Conservation (phyloP, 805 yeast genomes). For the Myxozyma mucilagina region DNA sequence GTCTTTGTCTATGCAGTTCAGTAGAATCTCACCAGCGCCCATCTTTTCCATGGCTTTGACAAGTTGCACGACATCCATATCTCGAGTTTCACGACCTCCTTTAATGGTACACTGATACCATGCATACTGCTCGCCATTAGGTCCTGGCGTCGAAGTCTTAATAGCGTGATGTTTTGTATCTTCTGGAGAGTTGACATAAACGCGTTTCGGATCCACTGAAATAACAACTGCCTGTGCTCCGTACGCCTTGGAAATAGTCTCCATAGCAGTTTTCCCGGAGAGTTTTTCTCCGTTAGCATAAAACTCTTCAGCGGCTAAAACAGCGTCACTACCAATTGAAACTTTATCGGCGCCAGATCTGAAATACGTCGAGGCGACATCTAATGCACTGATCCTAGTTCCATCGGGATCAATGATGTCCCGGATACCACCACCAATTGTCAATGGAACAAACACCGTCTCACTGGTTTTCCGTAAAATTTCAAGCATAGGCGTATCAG, state of each 20-base stretch:
- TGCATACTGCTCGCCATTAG: conserved; percentile 83
- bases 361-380: conserved; percentile 89
- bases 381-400: conserved; percentile 73
- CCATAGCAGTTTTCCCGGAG: conserved; percentile 84
- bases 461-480: conserved; percentile 80
- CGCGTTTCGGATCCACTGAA: conserved; percentile 95
- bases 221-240: conserved; percentile 98
- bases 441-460: conserved; percentile 91
- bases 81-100: conserved; percentile 92
- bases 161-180: conserved; percentile 65
- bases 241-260: conserved; percentile 85
- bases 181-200: conserved; percentile 63
- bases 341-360: conserved; percentile 98
- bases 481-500: conserved; percentile 93
- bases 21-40: conserved; percentile 94
- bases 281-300: conserved; percentile 58
- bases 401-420: conserved; percentile 88
- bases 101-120: conserved; percentile 95
- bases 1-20: conserved; percentile 95
- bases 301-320: conserved; percentile 80
- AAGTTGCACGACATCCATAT: conserved; percentile 87
- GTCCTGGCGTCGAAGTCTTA: conserved; percentile 67
- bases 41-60: conserved; percentile 84
- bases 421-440: conserved; percentile 97
- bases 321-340: conserved; percentile 98